Base-by-base conservation (phyloP, 495 filamentous ascomycete genomes). In the Penicillium dipodomyicola region DNA sequence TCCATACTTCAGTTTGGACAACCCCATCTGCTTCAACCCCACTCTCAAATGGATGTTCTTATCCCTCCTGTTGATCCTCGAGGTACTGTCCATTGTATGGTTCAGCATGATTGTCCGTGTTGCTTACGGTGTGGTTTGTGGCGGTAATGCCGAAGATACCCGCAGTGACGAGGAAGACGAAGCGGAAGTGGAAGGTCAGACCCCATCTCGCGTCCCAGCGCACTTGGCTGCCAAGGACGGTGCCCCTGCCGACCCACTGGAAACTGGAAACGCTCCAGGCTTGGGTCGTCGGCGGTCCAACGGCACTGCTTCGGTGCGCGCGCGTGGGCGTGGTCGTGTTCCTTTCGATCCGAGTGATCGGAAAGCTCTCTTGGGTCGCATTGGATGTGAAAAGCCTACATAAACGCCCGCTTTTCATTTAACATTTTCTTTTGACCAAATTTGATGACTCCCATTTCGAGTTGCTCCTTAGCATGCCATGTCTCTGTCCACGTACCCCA, bases 111-210 rank as follows among this genome's bases (percentile, higher is more conserved):
- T 97, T 64, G 65, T 90, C 27, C 81, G 82, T 25, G 89, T 97
- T 1, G 92, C 91, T 19, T 74, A 84, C 49, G 84, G 83, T 30
- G 89, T 96, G 2, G 62, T 97, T 17, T 82, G 76, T 45, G 91
- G 90, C 25, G 81, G 82, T n/a, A 79, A 82, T 27, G 92, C 93
- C 23, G 93, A 96, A 52, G 93, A 97, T 64, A 80, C 82, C 29
- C 85, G 93, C 48, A 95, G 90, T 67, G 92, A 96, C 59, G 91
- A 91, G 58, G 93, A 97, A 65, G 88, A 74, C 23, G 87, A 83
- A 41, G 85, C 79, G 20, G 80, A 83, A 23, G 81, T 84, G 17
- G 78, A 80, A 3, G 75, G 15, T 20, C 27, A 59, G 27, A 14
- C 44, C 23, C 19, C 52, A 27, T 35, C 83, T 33, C 80, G 80